Base-by-base conservation (phyloP, 805 yeast species). In the Zygoascus tannicola region DNA sequence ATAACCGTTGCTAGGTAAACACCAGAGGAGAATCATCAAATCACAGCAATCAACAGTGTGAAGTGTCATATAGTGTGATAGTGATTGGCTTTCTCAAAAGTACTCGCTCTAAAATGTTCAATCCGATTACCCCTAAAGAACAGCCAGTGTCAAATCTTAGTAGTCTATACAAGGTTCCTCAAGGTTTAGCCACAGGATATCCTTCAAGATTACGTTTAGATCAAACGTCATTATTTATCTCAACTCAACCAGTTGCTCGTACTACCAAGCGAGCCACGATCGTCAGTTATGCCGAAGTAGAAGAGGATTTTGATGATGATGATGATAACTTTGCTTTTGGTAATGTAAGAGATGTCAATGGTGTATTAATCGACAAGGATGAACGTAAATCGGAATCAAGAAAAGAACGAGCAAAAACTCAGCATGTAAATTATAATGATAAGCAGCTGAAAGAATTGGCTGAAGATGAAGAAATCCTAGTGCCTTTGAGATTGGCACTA, bases 221-320 rank as follows among this genome's bases (percentile, higher is more conserved):
- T 28, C 78, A 80, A 45, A 84, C 86, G 28, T 78, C 94, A 1
- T 64, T 88, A 26, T 75, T 80, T 52, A 71, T 81, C 32, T 74
- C 85, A 2, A 81, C 86, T 1, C 80, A 82, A 20, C 84, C 85
- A 2, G 76, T 87, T n/a, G 51, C 55, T 2, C 73, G 97, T 51
- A 73, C 81, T 23, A 80, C 86, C 28, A 86, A 85, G 59, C 70
- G 95, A 53, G 79, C 85, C 8, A 67, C 76, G 36, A 49, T 56
- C 2, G 76, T 85, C 41, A 85, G 83, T 58, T 87, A 87, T 57
- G 92, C 95, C 0, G 96, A 86, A 58, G 71, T 77, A 47, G 95
- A 85, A 49, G 77, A 75, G 40, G 79, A 79, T 50, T 73, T 74
- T 47, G 75, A 71, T 46, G 76, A 71, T 26, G 76, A 72, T 42